Percentiles rank a stretch among this genome's conserved stretches.
Evolutionary conservation across 192 early-diverging fungal species (phyloP).

Genomic region (Backusella tarrabulga): DNA sequence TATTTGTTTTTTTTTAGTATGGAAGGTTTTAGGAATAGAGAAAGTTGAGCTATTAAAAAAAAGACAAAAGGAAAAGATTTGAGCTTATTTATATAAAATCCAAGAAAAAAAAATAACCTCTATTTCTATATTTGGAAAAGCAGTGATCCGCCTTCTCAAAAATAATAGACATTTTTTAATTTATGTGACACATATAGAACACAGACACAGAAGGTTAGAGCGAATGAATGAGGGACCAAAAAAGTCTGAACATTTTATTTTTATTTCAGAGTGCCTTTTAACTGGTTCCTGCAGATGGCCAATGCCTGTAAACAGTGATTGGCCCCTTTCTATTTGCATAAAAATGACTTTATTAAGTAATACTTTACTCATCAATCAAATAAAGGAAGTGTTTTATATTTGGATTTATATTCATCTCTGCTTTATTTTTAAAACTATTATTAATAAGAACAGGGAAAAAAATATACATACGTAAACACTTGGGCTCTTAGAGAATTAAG

Average conservation of each 20-base stretch:
- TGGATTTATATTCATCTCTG: neutral
- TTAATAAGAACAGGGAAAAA: too few relatives aligned
- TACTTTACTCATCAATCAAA: neutral
- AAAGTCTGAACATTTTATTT: neutral
- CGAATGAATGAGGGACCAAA: neutral
- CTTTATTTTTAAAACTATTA: neutral
- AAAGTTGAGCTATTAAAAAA: neutral
- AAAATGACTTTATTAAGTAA: constrained; percentile 4
- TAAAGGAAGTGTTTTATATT: neutral
- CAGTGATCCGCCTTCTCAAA: neutral
- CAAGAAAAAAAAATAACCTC: neutral
- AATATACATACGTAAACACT: too few relatives aligned
- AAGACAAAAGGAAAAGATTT: neutral
- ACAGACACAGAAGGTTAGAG: neutral
- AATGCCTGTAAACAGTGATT: neutral
- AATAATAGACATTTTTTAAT: neutral
- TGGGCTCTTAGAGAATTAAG: neutral
- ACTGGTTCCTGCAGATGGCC: constrained; percentile 13
- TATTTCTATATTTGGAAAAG: neutral
- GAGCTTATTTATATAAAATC: neutral
- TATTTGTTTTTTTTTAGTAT: neutral
- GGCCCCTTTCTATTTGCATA: neutral
- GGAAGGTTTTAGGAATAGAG: neutral
- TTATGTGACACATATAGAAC: neutral
- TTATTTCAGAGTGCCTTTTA: neutral